phyloP scores from a whole-genome alignment of 225 moss, liverwort and hornwort species.

The Lunularia cruciata region DNA sequence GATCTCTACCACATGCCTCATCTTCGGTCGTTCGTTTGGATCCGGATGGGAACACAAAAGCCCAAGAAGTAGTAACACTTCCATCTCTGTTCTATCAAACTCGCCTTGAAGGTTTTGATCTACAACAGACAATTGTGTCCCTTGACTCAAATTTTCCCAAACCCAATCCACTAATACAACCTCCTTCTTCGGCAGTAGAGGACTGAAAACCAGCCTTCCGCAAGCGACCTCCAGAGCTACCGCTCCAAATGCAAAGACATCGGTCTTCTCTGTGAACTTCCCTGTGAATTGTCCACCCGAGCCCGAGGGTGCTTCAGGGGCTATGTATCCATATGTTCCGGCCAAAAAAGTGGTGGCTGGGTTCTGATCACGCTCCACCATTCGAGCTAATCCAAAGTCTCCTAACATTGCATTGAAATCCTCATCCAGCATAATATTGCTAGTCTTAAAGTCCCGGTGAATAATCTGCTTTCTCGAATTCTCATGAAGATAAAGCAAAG shows the following conservation, averaged over 20 bases:
- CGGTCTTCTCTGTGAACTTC: slow-evolving; percentile 40
- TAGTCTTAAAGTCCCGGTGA: slow-evolving; percentile 24
- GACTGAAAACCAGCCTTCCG: background rate
- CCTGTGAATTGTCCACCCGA: too few species aligned
- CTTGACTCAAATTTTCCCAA: background rate
- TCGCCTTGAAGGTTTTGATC: background rate
- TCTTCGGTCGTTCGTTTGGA: background rate
- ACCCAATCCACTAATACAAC: background rate
- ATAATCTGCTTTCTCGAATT: slow-evolving; percentile 22
- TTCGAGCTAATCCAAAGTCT: slow-evolving; percentile 35
- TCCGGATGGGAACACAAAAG: slow-evolving; percentile 19
- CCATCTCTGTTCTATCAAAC: background rate
- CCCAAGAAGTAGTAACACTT: background rate
- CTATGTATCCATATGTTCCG: slow-evolving; percentile 8
- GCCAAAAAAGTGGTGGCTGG: slow-evolving; percentile 22
- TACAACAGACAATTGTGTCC: background rate
- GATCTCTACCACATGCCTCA: slow-evolving; percentile 1
- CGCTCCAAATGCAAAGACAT: slow-evolving; percentile 27
- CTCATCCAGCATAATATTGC: slow-evolving; percentile 34
- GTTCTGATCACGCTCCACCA: slow-evolving; percentile 23
- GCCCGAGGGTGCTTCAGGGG: background rate
- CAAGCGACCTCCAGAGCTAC: slow-evolving; percentile 20
- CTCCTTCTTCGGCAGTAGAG: background rate
- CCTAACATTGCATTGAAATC: slow-evolving; percentile 27
- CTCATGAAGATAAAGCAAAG: slow-evolving; percentile 22